Conservation (phyloP, 257 asterid genomes). For the Nicotiana benthamiana region DNA sequence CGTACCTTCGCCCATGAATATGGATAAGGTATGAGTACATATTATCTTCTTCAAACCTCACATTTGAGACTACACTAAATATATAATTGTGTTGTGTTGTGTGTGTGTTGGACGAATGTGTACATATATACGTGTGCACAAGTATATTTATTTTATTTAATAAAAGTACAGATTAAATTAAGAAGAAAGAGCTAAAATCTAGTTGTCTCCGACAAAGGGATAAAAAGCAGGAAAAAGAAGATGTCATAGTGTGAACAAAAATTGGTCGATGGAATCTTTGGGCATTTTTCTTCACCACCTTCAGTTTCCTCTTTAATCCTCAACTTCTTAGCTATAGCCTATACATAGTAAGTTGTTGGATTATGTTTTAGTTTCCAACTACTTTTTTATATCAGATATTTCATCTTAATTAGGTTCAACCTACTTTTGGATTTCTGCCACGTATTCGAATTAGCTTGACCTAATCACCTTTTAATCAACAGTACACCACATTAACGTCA, state of each 20-base stretch:
- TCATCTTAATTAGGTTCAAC: neutral
- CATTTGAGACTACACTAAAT: too few species aligned
- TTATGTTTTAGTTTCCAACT: neutral
- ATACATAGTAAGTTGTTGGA: neutral
- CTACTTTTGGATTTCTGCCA: neutral
- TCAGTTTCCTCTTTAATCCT: neutral
- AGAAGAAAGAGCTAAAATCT: too few species aligned
- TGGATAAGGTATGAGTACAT: too few species aligned
- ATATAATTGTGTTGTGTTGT: too few species aligned
- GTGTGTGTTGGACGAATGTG: too few species aligned
- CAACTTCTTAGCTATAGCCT: neutral
- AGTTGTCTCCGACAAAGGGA: too few species aligned
- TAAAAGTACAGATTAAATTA: too few species aligned
- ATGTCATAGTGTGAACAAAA: neutral
- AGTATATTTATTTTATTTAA: too few species aligned
- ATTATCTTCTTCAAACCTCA: too few species aligned
- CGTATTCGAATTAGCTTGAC: neutral
- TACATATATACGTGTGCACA: too few species aligned
- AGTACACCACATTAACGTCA: too few species aligned
- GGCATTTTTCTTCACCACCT: neutral
- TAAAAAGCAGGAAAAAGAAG: neutral
- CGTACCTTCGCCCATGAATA: too few species aligned
- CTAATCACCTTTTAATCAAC: neutral
- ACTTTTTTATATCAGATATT: neutral
- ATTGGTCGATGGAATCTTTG: constrained; percentile 1